Base-by-base conservation (phyloP, 2,329 filamentous ascomycete species). In the Sporothrix mexicana region DNA sequence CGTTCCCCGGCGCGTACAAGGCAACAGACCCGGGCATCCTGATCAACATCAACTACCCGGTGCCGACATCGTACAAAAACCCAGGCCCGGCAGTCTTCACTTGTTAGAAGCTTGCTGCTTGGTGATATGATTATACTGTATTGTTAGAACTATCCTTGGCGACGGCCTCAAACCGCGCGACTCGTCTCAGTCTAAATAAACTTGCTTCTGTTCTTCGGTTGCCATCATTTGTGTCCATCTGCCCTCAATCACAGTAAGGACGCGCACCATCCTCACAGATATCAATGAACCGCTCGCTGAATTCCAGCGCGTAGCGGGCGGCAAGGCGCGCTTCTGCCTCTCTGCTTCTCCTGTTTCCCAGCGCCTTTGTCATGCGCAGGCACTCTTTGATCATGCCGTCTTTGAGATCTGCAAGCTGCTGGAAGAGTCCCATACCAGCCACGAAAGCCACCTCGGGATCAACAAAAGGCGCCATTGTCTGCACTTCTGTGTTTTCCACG, bases 41-140 rank as follows among this genome's bases (percentile, higher is more conserved):
- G 20, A 76, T 78, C 70, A 77, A 77, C 72, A 78, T 78, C 73
- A 75, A 77, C 74, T 77, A 76, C 55, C 77, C 77, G 7, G 72
- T 76, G 49, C 75, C 76, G 17, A 77, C 76, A 2, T 74, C 74
- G 1, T 78, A 78, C 70, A 71, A 30, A 6, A 78, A 77, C 69
- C 77, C 76, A 1, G 74, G 74, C 13, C 74, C 74, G 43, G n/a
- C 43, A n/a, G 66, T 71, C 25, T 75, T 75, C 30, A 75, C 69
- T 25, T 74, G 74, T n/a, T 73, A 45, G 45, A 36, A 0, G 20
- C 23, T 10, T 15, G 8, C 57, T 36, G 30, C 7, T 36, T 36
- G 30, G 15, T 23, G 49, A 23, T 6, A 55, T 12, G 51, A 8
- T 55, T 55, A 25, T 55, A 8, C 20, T 55, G 8, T 13, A 55